Evolutionary conservation across 192 early-diverging fungal genomes (phyloP), one percentile per base, ranked within the genome.

Genomic region (Bifiguratus adelaidae): DNA sequence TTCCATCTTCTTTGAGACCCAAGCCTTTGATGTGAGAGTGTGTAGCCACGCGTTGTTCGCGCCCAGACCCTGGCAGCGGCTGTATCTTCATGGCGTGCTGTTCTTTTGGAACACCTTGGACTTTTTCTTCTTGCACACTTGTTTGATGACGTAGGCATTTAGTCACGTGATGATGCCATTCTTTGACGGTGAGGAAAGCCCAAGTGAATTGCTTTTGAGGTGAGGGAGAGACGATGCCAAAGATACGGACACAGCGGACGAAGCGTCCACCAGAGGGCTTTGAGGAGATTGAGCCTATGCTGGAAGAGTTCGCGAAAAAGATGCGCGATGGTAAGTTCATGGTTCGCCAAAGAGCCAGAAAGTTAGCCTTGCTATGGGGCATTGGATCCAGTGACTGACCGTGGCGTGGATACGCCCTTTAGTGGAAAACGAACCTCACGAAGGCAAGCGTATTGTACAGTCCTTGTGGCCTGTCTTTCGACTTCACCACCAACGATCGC

Each of bases 1-100:
- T 71, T 41, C 94, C 94, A 50, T 97, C 92, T 5, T 88, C 77
- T 34, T 68, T 71, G 23, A 97, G 67, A 26, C 94, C 94, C 12
- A 97, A 74, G 0, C 94, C 93, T 56, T 92, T 91, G 55, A 99
- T 99, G 61, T 99, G 96, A 2, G 93, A 93, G 65, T 99, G 96
- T 20, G 93, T 80, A 20, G 96, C 93, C 26, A 91, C 79, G 43
- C 95, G 78, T 71, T 92, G 89, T 48, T 98, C 95, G 55, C 91
- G 89, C 42, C 73, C 81, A n/a, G 86, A 84, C 57, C 76, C 80
- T 51, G 83, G 86, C 22, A 98, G 91, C 63, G 91, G 88, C 30
- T 89, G 78, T 60, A 98, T 87, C 61, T 82, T 85, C 94, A 97
- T 97, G 48, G 36, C 53, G 40, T n/a, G n/a, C n/a, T n/a, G n/a